phyloP scores from a whole-genome alignment of 2,329 filamentous ascomycete species.

The Cytospora leucostoma region DNA sequence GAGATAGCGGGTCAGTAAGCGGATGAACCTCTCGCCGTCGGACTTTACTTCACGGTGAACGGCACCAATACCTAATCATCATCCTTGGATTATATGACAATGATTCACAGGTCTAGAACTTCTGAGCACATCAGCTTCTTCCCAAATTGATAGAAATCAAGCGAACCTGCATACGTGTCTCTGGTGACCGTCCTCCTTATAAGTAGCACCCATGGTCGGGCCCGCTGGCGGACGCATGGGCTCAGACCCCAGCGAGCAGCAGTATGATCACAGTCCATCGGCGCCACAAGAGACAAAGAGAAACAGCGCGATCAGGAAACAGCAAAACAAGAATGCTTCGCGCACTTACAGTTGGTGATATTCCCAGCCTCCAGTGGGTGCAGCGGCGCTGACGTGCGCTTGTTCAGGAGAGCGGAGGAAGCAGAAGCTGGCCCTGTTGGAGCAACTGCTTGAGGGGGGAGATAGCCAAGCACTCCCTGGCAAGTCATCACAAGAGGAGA shows the following conservation, averaged over 20 bases:
- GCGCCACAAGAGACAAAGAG: constrained; percentile 13
- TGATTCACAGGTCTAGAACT: not conserved
- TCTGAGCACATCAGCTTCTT: too few relatives aligned
- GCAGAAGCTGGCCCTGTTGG: constrained; percentile 45
- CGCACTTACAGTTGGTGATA: constrained; percentile 31
- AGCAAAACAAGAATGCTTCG: constrained; percentile 34
- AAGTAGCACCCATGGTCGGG: not conserved
- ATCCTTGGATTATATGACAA: too few relatives aligned
- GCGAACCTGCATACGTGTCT: too few relatives aligned
- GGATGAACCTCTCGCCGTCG: constrained; percentile 1
- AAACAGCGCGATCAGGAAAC: constrained; percentile 31
- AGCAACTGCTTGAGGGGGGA: constrained; percentile 40
- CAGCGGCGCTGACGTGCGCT: constrained; percentile 23
- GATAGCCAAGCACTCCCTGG: constrained; percentile 1
- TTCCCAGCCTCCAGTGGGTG: not conserved
- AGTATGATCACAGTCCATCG: not conserved
- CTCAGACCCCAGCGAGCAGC: not conserved
- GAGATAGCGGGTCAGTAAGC: too few relatives aligned
- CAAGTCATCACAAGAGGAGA: constrained; percentile 5
- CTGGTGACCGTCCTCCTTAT: too few relatives aligned
- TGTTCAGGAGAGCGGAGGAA: constrained; percentile 45
- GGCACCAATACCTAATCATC: not conserved
- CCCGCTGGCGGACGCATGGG: not conserved
- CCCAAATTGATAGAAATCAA: too few relatives aligned
- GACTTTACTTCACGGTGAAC: constrained; percentile 11